Evolutionary conservation across 805 yeast species (phyloP), one percentile per base, ranked within the genome.

Genomic region (Ogataea neopini): DNA sequence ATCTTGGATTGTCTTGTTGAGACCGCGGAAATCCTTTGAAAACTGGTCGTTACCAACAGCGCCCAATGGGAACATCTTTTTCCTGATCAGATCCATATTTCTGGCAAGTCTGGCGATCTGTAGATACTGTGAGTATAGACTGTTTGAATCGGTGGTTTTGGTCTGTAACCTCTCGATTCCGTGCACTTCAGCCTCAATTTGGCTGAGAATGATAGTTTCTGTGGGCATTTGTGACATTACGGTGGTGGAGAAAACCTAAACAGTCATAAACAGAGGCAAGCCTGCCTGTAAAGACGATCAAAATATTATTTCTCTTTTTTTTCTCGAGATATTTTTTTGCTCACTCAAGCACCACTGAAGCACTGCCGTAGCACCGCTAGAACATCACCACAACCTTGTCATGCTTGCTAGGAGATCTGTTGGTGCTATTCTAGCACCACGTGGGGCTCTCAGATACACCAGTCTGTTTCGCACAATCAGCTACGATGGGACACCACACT

Each of bases 401-500:
- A 28, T 28, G 32, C 11, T 28, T 28, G 13, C 32, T 4, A 28
- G 14, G 32, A 28, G 32, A 28, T 4, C 32, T 4, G 4, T 28
- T 7, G 11, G 14, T 11, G 14, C 32, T 9, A n/a, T n/a, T 7
- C 11, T 28, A 8, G 25, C 8, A 22, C 25, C 25, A 22, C 28
- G 7, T 14, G 36, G 18, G 20, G 36, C 18, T 32, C 36, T 8
- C 7, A 4, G 13, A 17, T 23, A 9, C n/a, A n/a, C n/a, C n/a
- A n/a, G n/a, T n/a, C n/a, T n/a, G n/a, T n/a, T n/a, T n/a, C 32
- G 45, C 20, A 22, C 43, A 4, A 34, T 26, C 6, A 45, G 30
- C 35, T 63, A 63, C 46, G 67, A 63, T 32, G 68, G 67, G 1
- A 63, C 68, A 0, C 56, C 58, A 3, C 11, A 28, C 3, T 59